Evolutionary conservation across 2,329 filamentous ascomycete species (phyloP).

Genomic region (Huntiella moniliformis): DNA sequence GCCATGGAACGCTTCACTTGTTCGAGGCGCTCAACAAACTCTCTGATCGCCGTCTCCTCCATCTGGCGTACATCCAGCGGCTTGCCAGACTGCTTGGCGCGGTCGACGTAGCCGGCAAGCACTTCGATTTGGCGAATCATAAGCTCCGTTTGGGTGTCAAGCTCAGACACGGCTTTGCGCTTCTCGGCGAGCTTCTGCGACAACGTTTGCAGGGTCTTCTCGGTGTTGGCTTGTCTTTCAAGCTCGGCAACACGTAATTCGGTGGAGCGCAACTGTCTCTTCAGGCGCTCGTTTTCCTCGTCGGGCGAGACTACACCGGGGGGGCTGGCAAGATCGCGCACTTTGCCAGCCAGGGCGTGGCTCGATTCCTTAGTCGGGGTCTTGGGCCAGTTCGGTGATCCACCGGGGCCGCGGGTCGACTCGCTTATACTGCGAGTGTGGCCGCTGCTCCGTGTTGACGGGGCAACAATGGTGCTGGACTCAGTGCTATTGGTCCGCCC

Average conservation of each 20-base stretch:
- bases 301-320: conserved; percentile 34
- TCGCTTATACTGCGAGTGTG: conserved; percentile 48
- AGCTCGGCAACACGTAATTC: conserved; percentile 77
- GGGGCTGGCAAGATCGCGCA: conserved; percentile 52
- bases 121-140: conserved; percentile 84
- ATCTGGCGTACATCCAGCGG: conserved; percentile 65
- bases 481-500: conserved; percentile 73
- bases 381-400: conserved; percentile 51
- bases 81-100: conserved; percentile 64
- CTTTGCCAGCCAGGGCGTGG: conserved; percentile 12
- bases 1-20: conserved; percentile 41
- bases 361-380: conserved; percentile 42
- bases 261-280: conserved; percentile 59
- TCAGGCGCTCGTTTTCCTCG: conserved; percentile 49
- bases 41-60: conserved; percentile 79
- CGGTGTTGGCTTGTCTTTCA: conserved; percentile 52
- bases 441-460: conserved; percentile 16
- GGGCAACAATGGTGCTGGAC: conserved; percentile 15
- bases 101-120: conserved; percentile 71
- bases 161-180: conserved; percentile 80
- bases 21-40: conserved; percentile 61
- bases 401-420: conserved; percentile 38
- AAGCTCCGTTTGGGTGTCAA: conserved; percentile 89
- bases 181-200: conserved; percentile 84
- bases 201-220: conserved; percentile 51